A percentile compares a stretch with the other conserved stretches of the same genome.
These are phyloP conservation scores for Anthracocystis walkeri DNA, from an alignment of 1,284 basidiomycete genomes.

Conservation along the genomic window DNA sequence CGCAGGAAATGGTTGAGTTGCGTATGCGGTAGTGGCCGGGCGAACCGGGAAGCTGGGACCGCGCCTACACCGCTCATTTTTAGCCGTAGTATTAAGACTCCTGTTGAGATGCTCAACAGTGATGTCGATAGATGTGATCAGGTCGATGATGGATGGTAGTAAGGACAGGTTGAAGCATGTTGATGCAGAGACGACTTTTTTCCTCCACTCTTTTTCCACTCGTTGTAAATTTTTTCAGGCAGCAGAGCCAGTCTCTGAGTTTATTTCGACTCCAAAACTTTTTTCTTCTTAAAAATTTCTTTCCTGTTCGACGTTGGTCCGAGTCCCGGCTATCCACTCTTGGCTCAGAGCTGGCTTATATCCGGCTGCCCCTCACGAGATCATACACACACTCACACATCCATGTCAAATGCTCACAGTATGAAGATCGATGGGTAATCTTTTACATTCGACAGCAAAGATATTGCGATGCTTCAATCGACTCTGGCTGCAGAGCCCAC, in stretches of 20 bases:
- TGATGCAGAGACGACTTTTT: not conserved
- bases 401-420: no score
- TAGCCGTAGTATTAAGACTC: not conserved
- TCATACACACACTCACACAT: conserved; percentile 6
- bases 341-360: not conserved
- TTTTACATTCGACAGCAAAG: not conserved
- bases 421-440: no score
- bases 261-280: not conserved
- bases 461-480: not conserved
- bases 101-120: not conserved
- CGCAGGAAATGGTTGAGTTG: conserved; percentile 47
- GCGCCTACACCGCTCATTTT: conserved; percentile 35
- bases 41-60: conserved; percentile 29
- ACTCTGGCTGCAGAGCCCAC: no score
- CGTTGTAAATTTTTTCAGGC: not conserved
- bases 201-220: conserved; percentile 13
- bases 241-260: conserved; percentile 4
- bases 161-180: no score
- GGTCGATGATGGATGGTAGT: not conserved
- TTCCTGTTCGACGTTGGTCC: conserved; percentile 9
- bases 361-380: not conserved
- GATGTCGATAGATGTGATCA: not conserved
- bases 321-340: conserved; percentile 39
- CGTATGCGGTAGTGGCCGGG: conserved; percentile 40
- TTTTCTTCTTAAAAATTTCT: conserved; percentile 8